Evolutionary conservation across 2,329 filamentous ascomycete species (phyloP), one percentile per base, ranked within the genome.

Genomic region (Calonectria pauciramosa): DNA sequence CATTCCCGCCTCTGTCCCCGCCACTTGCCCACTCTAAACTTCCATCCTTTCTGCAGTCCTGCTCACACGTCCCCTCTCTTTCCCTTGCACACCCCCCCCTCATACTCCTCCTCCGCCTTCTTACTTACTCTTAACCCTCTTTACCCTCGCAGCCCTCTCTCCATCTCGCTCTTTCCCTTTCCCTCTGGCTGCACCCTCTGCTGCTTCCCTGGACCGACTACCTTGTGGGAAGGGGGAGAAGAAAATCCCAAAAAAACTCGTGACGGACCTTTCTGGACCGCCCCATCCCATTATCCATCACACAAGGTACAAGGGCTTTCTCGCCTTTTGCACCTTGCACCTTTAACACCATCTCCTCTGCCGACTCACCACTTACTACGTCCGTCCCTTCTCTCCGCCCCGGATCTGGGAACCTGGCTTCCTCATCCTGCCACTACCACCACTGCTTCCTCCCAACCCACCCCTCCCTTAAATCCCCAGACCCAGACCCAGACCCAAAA

Each of bases 1-100:
- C 83, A 83, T 84, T 85, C 83, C 83, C 83, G 82, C 78, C 79
- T 76, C 82, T 79, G 80, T 77, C 79, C 78, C 80, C 80, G 80
- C 81, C 78, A 80, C 80, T 80, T 70, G 73, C 74, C 72, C 75
- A 78, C 76, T 74, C 75, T 76, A 75, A 76, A 65, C 76, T 76
- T 77, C 63, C 75, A 75, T 78, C 72, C 75, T 79, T 72, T 78
- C 80, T 79, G 74, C 75, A 74, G 68, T 56, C 76, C 75, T 74
- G 72, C 60, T 72, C 60, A 64, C 73, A 70, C 70, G 66, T 68
- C 70, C 72, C 64, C 52, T 41, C 36, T 56, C 44, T 44, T 26
- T 60, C 49, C 26, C 64, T 52, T 26, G 66, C 68, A 74, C 80
- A 69, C 78, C 76, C 71, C 75, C 72, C 74, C 60, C 38, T 54